Conservation (phyloP, 306 rosid species). For the Amphicarpaea edgeworthii region DNA sequence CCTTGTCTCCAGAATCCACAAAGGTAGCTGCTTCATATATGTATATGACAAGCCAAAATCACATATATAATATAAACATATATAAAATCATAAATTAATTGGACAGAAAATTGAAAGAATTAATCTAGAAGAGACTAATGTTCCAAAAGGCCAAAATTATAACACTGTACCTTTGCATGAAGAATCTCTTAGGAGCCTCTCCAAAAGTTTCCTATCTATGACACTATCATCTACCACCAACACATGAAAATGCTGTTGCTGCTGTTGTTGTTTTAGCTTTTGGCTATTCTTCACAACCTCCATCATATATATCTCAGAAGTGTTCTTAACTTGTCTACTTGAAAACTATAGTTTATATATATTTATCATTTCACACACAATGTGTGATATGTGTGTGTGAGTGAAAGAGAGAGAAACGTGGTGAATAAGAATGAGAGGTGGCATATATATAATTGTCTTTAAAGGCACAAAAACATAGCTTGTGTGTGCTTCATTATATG, state of each 20-base stretch:
- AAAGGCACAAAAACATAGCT: slow-evolving; percentile 30
- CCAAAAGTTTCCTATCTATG: slow-evolving; percentile 79
- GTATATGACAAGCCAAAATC: background rate
- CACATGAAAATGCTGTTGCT: slow-evolving; percentile 82
- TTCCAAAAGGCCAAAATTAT: slow-evolving; percentile 7
- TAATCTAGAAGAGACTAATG: background rate
- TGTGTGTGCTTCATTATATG: slow-evolving; percentile 55
- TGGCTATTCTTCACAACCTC: slow-evolving; percentile 49
- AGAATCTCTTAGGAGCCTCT: slow-evolving; percentile 79
- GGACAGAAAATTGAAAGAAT: background rate
- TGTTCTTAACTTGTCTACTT: background rate
- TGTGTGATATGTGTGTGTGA: background rate
- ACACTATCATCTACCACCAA: slow-evolving; percentile 89
- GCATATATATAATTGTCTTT: slow-evolving; percentile 49
- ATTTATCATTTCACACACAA: background rate
- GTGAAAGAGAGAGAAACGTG: slow-evolving; percentile 22
- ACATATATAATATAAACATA: background rate
- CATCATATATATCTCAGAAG: slow-evolving; percentile 55
- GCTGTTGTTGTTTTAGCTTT: slow-evolving; percentile 11
- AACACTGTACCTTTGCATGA: slow-evolving; percentile 61
- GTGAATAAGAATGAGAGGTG: slow-evolving; percentile 46
- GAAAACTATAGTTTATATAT: slow-evolving; percentile 26
- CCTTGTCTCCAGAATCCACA: slow-evolving; percentile 83
- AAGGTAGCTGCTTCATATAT: slow-evolving; percentile 63
- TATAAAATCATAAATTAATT: background rate